Evolutionary conservation across 192 early-diverging fungal genomes (phyloP).

Genomic region (Chytriomyces sp.): DNA sequence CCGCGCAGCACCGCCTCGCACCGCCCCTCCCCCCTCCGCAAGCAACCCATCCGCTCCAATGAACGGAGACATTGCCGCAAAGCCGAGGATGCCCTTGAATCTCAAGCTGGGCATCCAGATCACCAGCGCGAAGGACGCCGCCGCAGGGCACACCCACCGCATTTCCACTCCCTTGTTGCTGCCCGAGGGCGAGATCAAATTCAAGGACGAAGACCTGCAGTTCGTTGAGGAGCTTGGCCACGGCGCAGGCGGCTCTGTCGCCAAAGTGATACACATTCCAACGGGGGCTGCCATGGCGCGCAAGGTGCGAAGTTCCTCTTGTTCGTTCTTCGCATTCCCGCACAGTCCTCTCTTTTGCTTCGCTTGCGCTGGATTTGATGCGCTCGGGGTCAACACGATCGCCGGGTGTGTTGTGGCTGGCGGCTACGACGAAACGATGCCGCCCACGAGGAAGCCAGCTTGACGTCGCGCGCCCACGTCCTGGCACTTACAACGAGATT

Average conservation of each 20-base stretch:
- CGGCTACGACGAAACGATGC: no score
- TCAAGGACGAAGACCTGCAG: constrained; percentile 67
- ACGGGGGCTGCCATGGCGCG: constrained; percentile 85
- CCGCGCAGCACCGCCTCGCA: not conserved
- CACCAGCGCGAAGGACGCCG: not conserved
- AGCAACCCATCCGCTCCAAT: not conserved
- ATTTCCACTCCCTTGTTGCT: constrained; percentile 38
- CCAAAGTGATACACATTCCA: constrained; percentile 81
- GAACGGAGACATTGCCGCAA: not conserved
- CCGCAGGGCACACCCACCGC: constrained; percentile 36
- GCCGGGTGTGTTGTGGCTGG: no score
- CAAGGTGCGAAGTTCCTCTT: no score
- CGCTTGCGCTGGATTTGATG: no score
- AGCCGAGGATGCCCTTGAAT: no score
- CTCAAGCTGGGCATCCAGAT: constrained; percentile 15
- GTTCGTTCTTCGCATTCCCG: constrained; percentile 2
- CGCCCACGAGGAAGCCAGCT: not conserved
- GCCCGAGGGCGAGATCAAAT: constrained; percentile 39
- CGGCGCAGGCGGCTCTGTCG: constrained; percentile 94
- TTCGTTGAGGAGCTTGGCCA: constrained; percentile 81
- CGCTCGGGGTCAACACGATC: no score
- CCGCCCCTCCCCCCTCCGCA: not conserved
- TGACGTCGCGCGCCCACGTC: not conserved
- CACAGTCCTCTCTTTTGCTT: not conserved
- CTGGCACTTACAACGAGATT: no score